Base-by-base conservation (phyloP, 345 rosid species). In the Trapa incisa region DNA sequence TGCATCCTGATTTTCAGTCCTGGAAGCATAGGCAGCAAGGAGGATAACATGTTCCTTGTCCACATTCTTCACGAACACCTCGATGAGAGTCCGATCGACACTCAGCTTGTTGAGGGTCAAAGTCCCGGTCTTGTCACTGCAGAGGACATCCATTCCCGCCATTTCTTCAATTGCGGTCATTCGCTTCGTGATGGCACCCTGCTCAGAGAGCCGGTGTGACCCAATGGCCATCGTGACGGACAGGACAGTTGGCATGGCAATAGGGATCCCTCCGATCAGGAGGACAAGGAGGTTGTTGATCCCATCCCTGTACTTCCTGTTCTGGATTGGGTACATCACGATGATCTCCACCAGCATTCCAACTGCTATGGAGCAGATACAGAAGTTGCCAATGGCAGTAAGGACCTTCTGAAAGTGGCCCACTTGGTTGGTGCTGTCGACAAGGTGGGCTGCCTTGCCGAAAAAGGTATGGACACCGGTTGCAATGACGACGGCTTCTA, bases 181-280 rank as follows among this genome's bases (percentile, higher is more conserved):
- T 39, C 82, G 64, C 79, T 79, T 79, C 11, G 82, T 79, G 69
- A 79, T 79, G 47, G 82, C 82, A 16, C 79, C 82, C 57, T 79
- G 79, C 36, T 75, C 72, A 29, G 82, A 79, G 36, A 79, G 70
- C 70, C 73, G 67, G 75, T 79, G 82, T 6, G 82, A 79, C 50
- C 82, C 82, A 32, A 79, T 79, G 35, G 82, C 79, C 82, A 79
- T 79, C 2, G 82, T 79, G 63, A 79, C 82, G 1, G 82, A 78
- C 65, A 78, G 64, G 35, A 78, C 82, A 0, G 82, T 75, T 0
- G 82, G 82, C 81, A 79, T 79, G 35, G 82, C 82, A 33, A 75
- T 79, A 8, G 82, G 82, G 47, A 75, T 79, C n/a, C 82, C 82
- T 63, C 82, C 82, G 41, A 79, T 79, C 65, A 79, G 48, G 62